A percentile compares a stretch with the other conserved stretches of the same genome.
Evolutionary conservation across 257 asterid species (phyloP).

Genomic region (Jaltomata sinuosa): DNA sequence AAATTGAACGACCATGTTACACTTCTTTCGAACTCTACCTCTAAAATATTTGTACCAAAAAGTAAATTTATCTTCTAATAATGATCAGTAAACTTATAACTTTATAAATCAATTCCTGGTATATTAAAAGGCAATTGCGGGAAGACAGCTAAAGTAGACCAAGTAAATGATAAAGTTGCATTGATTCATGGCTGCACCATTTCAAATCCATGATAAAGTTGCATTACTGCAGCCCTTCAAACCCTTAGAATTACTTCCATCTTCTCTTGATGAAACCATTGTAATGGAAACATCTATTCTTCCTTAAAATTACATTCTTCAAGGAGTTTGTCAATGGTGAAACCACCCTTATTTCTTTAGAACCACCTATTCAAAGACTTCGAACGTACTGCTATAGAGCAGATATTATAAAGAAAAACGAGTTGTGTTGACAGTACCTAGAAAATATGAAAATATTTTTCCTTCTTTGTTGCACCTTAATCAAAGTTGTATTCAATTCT

Average conservation of each 20-base stretch:
- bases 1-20: neutral
- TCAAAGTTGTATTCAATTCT: neutral
- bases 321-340: neutral
- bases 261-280: neutral
- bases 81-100: neutral
- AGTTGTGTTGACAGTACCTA: neutral
- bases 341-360: neutral
- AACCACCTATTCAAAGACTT: neutral
- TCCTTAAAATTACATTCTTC: neutral
- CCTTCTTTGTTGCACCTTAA: neutral
- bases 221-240: neutral
- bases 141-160: neutral
- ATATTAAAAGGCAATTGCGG: neutral
- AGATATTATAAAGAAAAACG: neutral
- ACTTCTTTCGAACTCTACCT: neutral
- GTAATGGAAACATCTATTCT: neutral
- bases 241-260: neutral
- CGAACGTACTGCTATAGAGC: neutral
- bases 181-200: neutral
- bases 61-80: neutral
- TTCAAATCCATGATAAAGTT: too few species aligned
- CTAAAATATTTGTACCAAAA: neutral
- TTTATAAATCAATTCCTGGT: neutral
- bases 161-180: neutral
- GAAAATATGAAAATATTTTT: neutral